These are phyloP conservation scores for Mangifera indica DNA, from an alignment of 345 rosid species.

Conservation along the genomic window DNA sequence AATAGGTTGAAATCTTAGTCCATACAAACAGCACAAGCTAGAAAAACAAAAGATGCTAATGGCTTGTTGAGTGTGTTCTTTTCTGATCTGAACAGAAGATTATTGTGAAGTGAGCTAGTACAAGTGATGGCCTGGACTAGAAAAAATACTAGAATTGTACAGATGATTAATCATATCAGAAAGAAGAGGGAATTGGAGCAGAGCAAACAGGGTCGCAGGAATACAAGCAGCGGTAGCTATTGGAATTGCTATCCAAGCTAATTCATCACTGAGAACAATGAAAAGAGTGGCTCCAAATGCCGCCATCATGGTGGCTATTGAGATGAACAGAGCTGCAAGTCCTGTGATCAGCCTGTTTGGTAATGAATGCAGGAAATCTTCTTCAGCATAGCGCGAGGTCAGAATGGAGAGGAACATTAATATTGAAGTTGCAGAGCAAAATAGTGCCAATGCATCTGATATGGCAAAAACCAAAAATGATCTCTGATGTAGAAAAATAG, in stretches of 20 bases:
- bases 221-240: conserved; percentile 21
- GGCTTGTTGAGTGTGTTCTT: too few relatives aligned
- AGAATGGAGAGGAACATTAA: conserved; percentile 37
- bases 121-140: not conserved
- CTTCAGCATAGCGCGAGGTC: conserved; percentile 37
- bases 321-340: conserved; percentile 36
- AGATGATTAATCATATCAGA: conserved; percentile 16
- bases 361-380: conserved; percentile 33
- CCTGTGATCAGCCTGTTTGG: conserved; percentile 36
- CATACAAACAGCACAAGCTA: too few relatives aligned
- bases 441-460: conserved; percentile 34
- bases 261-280: conserved; percentile 22
- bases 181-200: conserved; percentile 34
- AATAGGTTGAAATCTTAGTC: too few relatives aligned
- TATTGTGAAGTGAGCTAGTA: not conserved
- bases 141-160: conserved; percentile 8
- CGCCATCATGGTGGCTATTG: conserved; percentile 39
- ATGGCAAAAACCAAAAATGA: conserved; percentile 29
- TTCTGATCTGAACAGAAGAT: too few relatives aligned
- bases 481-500: conserved; percentile 16
- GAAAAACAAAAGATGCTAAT: too few relatives aligned
- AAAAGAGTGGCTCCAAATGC: conserved; percentile 32
- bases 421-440: conserved; percentile 33
- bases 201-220: conserved; percentile 32
- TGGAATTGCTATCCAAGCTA: conserved; percentile 28